These are phyloP conservation scores for Leishmania mexicana DNA, from an alignment of 208 protist species.

Conservation along the genomic window DNA sequence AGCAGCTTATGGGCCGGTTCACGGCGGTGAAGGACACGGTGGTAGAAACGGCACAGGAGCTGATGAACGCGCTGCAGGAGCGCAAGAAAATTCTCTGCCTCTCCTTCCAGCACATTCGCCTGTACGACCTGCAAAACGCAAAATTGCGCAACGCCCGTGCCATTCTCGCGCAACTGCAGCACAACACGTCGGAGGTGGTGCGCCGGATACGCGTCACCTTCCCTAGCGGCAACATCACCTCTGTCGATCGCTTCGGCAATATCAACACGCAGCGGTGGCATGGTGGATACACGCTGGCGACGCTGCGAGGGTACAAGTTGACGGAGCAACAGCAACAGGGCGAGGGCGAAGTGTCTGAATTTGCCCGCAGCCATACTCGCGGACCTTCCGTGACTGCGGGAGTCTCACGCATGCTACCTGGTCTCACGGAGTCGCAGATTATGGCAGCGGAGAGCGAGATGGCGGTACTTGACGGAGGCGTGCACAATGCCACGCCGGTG, in stretches of 20 bases:
- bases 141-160: constrained; percentile 82
- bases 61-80: constrained; percentile 88
- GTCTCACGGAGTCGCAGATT: constrained; percentile 40
- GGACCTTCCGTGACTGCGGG: background rate
- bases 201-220: constrained; percentile 79
- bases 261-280: constrained; percentile 87
- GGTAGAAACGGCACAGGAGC: constrained; percentile 80
- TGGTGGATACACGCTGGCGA: constrained; percentile 81
- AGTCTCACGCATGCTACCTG: constrained; percentile 11
- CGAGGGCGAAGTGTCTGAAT: background rate
- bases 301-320: constrained; percentile 60
- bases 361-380: background rate
- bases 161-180: constrained; percentile 72
- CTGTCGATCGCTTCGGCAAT: constrained; percentile 84
- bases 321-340: constrained; percentile 13
- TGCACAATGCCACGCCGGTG: background rate
- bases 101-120: constrained; percentile 92
- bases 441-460: constrained; percentile 70
- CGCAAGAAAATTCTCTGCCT: constrained; percentile 91
- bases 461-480: constrained; percentile 22
- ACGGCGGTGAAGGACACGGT: constrained; percentile 85
- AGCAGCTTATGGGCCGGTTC: constrained; percentile 88
- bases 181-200: constrained; percentile 60
- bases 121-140: constrained; percentile 88
- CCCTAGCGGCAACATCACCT: constrained; percentile 71